Conservation (phyloP, 2,329 filamentous ascomycete genomes). For the Arthrobotrys musiformis region DNA sequence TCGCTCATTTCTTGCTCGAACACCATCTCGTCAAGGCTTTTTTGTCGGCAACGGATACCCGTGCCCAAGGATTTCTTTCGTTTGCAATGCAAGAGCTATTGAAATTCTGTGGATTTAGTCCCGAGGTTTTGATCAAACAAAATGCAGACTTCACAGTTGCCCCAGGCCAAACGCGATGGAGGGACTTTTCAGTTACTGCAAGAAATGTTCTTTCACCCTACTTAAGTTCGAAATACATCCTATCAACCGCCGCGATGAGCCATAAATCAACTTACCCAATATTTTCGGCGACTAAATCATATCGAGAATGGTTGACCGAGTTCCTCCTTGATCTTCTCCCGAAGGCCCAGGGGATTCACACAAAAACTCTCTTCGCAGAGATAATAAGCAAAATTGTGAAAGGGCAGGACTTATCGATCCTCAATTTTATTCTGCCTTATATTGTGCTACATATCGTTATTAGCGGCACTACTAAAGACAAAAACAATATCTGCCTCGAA, state of each 20-base stretch:
- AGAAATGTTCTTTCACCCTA: constrained; percentile 89
- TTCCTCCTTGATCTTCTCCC: constrained; percentile 85
- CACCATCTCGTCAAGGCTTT: constrained; percentile 91
- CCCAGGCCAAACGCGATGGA: constrained; percentile 74
- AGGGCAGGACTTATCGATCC: constrained; percentile 84
- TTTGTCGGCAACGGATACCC: constrained; percentile 86
- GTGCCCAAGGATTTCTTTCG: constrained; percentile 87
- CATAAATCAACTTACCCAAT: constrained; percentile 77
- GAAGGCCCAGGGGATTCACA: constrained; percentile 78
- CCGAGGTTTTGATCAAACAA: constrained; percentile 67
- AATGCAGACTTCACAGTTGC: constrained; percentile 63
- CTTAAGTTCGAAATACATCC: constrained; percentile 80
- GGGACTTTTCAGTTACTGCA: constrained; percentile 78
- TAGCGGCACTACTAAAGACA: constrained; percentile 74
- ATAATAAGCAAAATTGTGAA: constrained; percentile 83
- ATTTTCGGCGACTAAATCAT: constrained; percentile 74
- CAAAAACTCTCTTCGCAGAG: constrained; percentile 77
- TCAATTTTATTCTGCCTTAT: constrained; percentile 89
- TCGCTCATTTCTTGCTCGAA: constrained; percentile 84
- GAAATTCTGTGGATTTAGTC: constrained; percentile 77
- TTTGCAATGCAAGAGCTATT: constrained; percentile 95
- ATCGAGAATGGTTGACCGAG: constrained; percentile 81
- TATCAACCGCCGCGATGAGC: constrained; percentile 71
- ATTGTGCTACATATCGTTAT: constrained; percentile 84
- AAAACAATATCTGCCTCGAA: constrained; percentile 75